These are phyloP conservation scores for Pseudoturritis turrita DNA, from an alignment of 345 rosid genomes.

Conservation along the genomic window DNA sequence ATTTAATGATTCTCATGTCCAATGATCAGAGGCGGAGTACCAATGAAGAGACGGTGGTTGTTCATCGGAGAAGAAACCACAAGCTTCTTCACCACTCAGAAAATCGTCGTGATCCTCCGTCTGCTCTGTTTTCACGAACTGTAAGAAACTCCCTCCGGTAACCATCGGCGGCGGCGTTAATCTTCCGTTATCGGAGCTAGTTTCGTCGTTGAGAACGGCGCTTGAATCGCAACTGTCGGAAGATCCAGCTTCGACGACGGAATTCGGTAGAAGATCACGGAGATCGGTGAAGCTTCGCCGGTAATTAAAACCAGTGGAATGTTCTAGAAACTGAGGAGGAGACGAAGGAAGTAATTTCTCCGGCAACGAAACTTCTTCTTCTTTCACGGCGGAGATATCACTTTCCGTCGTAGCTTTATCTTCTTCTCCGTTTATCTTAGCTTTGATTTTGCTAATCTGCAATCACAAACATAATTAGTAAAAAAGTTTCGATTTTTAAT, in stretches of 20 bases:
- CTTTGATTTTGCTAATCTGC: constrained; percentile 77
- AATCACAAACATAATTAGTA: background rate
- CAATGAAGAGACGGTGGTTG: constrained; percentile 81
- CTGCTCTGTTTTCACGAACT: constrained; percentile 68
- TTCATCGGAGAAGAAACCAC: constrained; percentile 84
- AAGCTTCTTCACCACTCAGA: constrained; percentile 71
- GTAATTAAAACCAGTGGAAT: constrained; percentile 39
- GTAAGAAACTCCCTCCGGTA: constrained; percentile 26
- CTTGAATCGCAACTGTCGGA: constrained; percentile 81
- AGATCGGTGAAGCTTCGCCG: constrained; percentile 47
- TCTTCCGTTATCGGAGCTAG: constrained; percentile 47
- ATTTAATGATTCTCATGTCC: constrained; percentile 9
- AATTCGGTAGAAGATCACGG: constrained; percentile 38
- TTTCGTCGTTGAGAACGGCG: constrained; percentile 69
- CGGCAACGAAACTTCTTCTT: constrained; percentile 46
- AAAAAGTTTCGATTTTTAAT: background rate
- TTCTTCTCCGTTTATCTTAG: constrained; percentile 45
- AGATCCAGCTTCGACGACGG: constrained; percentile 48
- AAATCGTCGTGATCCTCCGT: constrained; percentile 57
- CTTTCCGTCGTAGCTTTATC: constrained; percentile 33
- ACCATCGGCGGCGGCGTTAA: constrained; percentile 28
- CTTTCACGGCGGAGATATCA: constrained; percentile 52
- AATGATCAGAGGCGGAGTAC: constrained; percentile 45
- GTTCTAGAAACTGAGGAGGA: constrained; percentile 28
- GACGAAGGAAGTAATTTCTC: constrained; percentile 22